Conservation (phyloP, 768 basidiomycete species). For the Lentinula sp. region DNA sequence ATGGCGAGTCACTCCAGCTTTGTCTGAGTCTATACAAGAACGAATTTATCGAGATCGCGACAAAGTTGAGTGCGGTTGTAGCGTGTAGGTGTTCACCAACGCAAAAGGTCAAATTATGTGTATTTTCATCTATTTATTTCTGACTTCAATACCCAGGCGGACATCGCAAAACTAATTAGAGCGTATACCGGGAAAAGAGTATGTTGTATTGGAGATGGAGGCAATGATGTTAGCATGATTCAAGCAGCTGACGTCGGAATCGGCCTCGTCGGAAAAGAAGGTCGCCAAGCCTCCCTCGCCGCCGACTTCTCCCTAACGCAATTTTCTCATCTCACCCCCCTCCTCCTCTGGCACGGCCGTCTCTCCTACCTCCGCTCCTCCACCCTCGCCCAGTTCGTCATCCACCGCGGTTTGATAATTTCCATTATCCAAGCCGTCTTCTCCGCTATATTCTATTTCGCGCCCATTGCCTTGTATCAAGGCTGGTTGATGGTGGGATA, state of each 20-base stretch:
- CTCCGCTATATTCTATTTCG: slow-evolving; percentile 88
- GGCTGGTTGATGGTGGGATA: slow-evolving; percentile 98
- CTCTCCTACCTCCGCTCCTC: slow-evolving; percentile 98
- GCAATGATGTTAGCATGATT: slow-evolving; percentile 99
- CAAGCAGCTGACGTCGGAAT: slow-evolving; percentile 98
- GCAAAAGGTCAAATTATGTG: slow-evolving; percentile 52
- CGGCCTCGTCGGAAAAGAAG: slow-evolving; percentile 98
- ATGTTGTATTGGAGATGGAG: slow-evolving; percentile 98
- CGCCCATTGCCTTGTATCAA: slow-evolving; percentile 95
- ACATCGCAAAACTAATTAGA: slow-evolving; percentile 91
- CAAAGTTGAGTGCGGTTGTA: slow-evolving; percentile 92
- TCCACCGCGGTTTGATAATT: slow-evolving; percentile 94
- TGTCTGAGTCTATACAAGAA: slow-evolving; percentile 87
- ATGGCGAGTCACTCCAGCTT: slow-evolving; percentile 93
- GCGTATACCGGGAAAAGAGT: slow-evolving; percentile 89
- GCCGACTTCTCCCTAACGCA: slow-evolving; percentile 98
- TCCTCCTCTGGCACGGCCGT: slow-evolving; percentile 97
- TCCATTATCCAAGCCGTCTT: slow-evolving; percentile 98
- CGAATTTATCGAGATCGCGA: slow-evolving; percentile 95
- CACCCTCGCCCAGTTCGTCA: slow-evolving; percentile 97
- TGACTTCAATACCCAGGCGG: slow-evolving; percentile 37
- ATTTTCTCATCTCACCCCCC: slow-evolving; percentile 92
- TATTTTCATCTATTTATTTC: neutral
- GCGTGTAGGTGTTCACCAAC: slow-evolving; percentile 98
- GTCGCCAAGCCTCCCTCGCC: slow-evolving; percentile 97